A percentile compares a stretch with the other conserved stretches of the same genome.
Conservation (phyloP, 768 basidiomycete genomes). For the Saitozyma podzolica region DNA sequence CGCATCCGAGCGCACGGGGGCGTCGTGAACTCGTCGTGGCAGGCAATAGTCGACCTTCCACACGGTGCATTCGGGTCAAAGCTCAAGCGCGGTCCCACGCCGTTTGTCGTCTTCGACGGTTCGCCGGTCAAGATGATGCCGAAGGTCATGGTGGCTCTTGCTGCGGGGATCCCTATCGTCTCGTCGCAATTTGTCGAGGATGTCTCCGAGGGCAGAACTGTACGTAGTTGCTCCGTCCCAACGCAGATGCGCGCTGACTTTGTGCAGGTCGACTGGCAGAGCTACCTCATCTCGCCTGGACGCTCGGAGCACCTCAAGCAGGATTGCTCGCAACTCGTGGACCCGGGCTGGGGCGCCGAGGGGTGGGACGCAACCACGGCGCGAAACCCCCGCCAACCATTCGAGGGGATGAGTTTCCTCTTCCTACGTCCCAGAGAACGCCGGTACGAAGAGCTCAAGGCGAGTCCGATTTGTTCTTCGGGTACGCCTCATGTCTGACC, state of each 20-base stretch:
- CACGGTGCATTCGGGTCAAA: slow-evolving; percentile 11
- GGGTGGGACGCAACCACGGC: slow-evolving; percentile 54
- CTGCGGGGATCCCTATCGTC: slow-evolving; percentile 81
- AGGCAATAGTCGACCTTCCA: slow-evolving; percentile 17
- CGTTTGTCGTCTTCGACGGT: slow-evolving; percentile 23
- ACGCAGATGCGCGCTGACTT: slow-evolving; percentile 10
- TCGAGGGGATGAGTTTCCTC: slow-evolving; percentile 26
- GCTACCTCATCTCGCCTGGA: slow-evolving; percentile 63
- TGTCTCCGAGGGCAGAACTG: background rate
- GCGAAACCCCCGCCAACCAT: slow-evolving; percentile 18
- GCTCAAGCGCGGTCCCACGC: slow-evolving; percentile 2
- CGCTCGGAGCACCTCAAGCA: slow-evolving; percentile 55
- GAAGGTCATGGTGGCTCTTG: slow-evolving; percentile 78
- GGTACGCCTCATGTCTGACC: background rate
- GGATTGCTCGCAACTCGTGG: slow-evolving; percentile 58
- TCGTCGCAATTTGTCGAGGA: slow-evolving; percentile 58
- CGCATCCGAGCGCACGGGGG: slow-evolving; percentile 16
- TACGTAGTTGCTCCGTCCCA: no score
- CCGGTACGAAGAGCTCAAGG: slow-evolving; percentile 16
- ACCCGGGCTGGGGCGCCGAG: slow-evolving; percentile 59
- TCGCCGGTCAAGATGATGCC: slow-evolving; percentile 58
- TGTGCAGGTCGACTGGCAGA: slow-evolving; percentile 60
- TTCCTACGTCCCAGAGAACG: slow-evolving; percentile 18
- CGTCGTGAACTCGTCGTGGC: slow-evolving; percentile 13
- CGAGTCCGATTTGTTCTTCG: slow-evolving; percentile 6